phyloP scores from a whole-genome alignment of 129 eudicot genomes.

The Flaveria brownii region DNA sequence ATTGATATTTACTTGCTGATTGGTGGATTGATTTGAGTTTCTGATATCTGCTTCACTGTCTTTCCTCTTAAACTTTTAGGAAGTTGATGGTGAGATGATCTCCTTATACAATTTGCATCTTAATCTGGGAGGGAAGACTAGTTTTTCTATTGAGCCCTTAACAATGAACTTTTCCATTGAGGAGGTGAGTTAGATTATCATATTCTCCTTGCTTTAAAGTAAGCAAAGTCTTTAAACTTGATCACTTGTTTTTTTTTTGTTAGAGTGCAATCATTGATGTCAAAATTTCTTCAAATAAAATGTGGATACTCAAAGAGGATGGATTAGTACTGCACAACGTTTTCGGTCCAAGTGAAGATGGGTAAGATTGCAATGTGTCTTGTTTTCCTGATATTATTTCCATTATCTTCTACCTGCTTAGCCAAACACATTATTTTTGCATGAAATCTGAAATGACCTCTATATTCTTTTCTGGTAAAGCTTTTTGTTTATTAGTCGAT shows the following conservation, averaged over 20 bases:
- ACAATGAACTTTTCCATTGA: constrained; percentile 49
- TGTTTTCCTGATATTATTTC: neutral
- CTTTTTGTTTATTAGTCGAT: no score
- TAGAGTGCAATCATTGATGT: constrained; percentile 75
- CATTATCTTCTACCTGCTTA: constrained; percentile 18
- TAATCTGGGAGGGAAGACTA: constrained; percentile 55
- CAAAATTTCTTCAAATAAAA: constrained; percentile 58
- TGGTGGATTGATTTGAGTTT: constrained; percentile 19
- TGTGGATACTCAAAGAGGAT: constrained; percentile 83
- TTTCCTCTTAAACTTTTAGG: constrained; percentile 41
- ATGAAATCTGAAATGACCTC: neutral
- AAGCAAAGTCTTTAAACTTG: neutral
- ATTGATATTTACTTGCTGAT: neutral
- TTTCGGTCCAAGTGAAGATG: constrained; percentile 25
- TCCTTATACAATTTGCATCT: constrained; percentile 49
- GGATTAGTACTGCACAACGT: constrained; percentile 55
- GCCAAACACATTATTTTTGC: neutral
- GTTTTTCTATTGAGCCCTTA: constrained; percentile 54
- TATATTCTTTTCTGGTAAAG: neutral
- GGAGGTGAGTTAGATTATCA: constrained; percentile 50
- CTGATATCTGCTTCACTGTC: constrained; percentile 3
- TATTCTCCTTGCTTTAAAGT: constrained; percentile 6
- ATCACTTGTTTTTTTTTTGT: constrained; percentile 19
- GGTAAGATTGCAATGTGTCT: constrained; percentile 44
- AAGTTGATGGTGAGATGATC: constrained; percentile 46